These are phyloP conservation scores for Cystobasidiopsis lactophilus DNA, from an alignment of 768 basidiomycete species.

Conservation along the genomic window DNA sequence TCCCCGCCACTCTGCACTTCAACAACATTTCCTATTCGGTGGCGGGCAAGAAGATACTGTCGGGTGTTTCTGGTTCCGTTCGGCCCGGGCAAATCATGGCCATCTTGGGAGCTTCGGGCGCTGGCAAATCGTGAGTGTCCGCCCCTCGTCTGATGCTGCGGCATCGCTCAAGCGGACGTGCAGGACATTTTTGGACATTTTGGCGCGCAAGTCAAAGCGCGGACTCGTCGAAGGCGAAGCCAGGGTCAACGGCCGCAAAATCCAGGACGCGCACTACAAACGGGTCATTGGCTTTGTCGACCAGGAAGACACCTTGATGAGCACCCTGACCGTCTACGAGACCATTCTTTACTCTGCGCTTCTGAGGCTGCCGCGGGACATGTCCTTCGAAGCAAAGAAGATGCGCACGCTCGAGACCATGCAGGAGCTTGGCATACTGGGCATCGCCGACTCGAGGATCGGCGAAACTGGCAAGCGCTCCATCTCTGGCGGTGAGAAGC, in stretches of 20 bases:
- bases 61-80: constrained; percentile 45
- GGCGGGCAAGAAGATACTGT: constrained; percentile 44
- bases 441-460: constrained; percentile 71
- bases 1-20: constrained; percentile 85
- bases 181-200: constrained; percentile 84
- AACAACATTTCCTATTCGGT: constrained; percentile 59
- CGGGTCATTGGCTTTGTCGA: constrained; percentile 86
- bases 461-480: constrained; percentile 70
- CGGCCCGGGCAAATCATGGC: constrained; percentile 66
- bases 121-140: constrained; percentile 28
- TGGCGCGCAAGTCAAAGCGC: constrained; percentile 70
- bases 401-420: constrained; percentile 84
- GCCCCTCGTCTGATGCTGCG: constrained; percentile 69
- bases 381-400: constrained; percentile 89
- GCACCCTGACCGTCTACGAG: constrained; percentile 93
- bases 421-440: constrained; percentile 80
- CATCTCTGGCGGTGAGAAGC: constrained; percentile 93
- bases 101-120: constrained; percentile 69
- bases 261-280: constrained; percentile 52
- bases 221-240: constrained; percentile 52
- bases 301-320: constrained; percentile 94
- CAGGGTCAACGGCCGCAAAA: constrained; percentile 64
- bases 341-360: constrained; percentile 85
- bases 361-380: constrained; percentile 70
- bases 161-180: constrained; percentile 29